These are phyloP conservation scores for Ceratobasidium sp. DNA, from an alignment of 1,284 basidiomycete species.

Conservation along the genomic window DNA sequence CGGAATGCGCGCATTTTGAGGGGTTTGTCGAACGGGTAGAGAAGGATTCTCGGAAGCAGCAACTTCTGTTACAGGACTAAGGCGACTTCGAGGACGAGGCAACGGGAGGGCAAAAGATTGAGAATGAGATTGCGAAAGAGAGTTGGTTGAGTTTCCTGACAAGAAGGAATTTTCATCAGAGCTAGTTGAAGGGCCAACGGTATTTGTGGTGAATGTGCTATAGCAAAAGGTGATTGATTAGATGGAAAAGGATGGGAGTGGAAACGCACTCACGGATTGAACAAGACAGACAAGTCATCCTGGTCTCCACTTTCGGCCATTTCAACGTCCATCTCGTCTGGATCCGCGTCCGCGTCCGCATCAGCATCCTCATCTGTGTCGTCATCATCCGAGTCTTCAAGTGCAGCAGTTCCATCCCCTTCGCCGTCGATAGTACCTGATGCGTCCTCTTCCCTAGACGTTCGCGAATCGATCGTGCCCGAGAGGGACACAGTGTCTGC, in stretches of 20 bases:
- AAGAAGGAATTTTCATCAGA: conserved; percentile 47
- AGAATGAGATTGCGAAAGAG: conserved; percentile 63
- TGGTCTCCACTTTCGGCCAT: conserved; percentile 40
- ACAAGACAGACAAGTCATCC: conserved; percentile 50
- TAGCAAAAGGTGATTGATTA: conserved; percentile 38
- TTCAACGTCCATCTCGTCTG: conserved; percentile 40
- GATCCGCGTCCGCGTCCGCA: conserved; percentile 61
- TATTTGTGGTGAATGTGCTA: conserved; percentile 61
- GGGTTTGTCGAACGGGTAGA: conserved; percentile 27
- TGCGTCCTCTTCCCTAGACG: conserved; percentile 34
- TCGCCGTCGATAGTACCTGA: conserved; percentile 49
- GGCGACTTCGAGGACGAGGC: conserved; percentile 61
- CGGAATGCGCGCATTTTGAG: conserved; percentile 22
- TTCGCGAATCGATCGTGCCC: conserved; percentile 40
- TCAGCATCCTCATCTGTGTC: conserved; percentile 69
- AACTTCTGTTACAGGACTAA: conserved; percentile 75
- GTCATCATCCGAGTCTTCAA: conserved; percentile 53
- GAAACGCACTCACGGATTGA: conserved; percentile 72
- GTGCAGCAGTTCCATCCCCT: conserved; percentile 48
- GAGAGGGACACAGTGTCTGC: conserved; percentile 30
- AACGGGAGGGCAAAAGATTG: conserved; percentile 61
- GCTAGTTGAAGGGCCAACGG: conserved; percentile 48
- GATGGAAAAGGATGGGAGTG: background rate
- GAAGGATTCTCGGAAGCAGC: conserved; percentile 39
- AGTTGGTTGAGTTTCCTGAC: conserved; percentile 50